A percentile compares a stretch with the other conserved stretches of the same genome.
These are phyloP conservation scores for Populus nigra DNA, from an alignment of 345 rosid genomes.

Conservation along the genomic window DNA sequence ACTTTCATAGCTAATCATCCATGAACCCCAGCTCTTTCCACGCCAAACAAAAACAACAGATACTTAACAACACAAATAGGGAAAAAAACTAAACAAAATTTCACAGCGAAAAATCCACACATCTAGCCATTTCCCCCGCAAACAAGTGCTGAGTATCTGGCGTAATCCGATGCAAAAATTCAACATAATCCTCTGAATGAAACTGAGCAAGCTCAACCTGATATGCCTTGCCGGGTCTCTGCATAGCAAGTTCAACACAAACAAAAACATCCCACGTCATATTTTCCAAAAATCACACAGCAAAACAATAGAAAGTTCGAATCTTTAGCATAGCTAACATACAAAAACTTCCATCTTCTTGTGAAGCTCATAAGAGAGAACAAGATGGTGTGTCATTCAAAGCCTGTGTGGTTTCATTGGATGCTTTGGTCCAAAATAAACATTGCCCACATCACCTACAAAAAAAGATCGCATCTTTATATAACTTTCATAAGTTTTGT, in stretches of 20 bases:
- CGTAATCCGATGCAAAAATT: constrained; percentile 77
- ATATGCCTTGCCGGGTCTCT: constrained; percentile 99
- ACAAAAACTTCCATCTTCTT: constrained; percentile 94
- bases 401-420: constrained; percentile 98
- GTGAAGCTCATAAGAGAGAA: constrained; percentile 90
- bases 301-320: background rate
- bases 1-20: background rate
- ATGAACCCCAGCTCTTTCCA: background rate
- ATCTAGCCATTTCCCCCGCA: constrained; percentile 58
- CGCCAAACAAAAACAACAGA: background rate
- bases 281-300: background rate
- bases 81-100: background rate
- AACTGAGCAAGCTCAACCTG: constrained; percentile 96
- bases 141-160: constrained; percentile 70
- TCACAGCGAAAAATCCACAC: constrained; percentile 34
- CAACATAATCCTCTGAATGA: constrained; percentile 91
- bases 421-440: constrained; percentile 94
- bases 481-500: background rate
- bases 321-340: constrained; percentile 15
- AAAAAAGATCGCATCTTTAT: background rate
- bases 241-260: constrained; percentile 27
- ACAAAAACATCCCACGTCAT: background rate
- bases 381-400: constrained; percentile 97
- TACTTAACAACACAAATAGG: background rate
- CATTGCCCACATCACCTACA: constrained; percentile 91